These are phyloP conservation scores for Yamadazyma songkhlaensis DNA, from an alignment of 1,139 yeast genomes.

Conservation along the genomic window DNA sequence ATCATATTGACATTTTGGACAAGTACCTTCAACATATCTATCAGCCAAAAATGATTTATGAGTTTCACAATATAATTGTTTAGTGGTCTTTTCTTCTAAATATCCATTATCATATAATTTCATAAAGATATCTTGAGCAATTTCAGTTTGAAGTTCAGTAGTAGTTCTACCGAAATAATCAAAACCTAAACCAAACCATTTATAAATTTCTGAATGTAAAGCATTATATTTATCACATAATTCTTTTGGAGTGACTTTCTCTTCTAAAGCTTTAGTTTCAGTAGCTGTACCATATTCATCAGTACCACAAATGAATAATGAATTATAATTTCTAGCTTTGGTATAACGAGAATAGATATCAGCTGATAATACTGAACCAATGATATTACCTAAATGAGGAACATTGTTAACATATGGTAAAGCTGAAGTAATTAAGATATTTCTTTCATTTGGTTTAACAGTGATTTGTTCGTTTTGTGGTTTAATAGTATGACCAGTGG, in stretches of 20 bases:
- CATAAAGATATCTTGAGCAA: constrained; percentile 89
- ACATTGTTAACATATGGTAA: constrained; percentile 97
- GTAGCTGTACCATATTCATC: constrained; percentile 99
- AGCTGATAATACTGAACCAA: constrained; percentile 92
- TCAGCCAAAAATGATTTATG: constrained; percentile 94
- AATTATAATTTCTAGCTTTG: constrained; percentile 84
- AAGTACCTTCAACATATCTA: constrained; percentile 94
- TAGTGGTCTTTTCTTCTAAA: constrained; percentile 83
- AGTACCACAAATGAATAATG: constrained; percentile 90
- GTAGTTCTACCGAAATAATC: constrained; percentile 97
- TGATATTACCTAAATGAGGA: constrained; percentile 95
- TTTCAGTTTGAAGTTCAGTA: constrained; percentile 85
- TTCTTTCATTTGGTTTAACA: constrained; percentile 71
- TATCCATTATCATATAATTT: constrained; percentile 70
- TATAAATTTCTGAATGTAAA: constrained; percentile 84
- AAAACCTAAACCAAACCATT: constrained; percentile 95
- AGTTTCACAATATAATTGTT: constrained; percentile 85
- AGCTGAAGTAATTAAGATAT: constrained; percentile 89
- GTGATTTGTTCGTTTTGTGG: constrained; percentile 29
- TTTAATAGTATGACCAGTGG: constrained; percentile 38
- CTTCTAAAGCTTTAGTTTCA: constrained; percentile 96
- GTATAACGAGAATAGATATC: constrained; percentile 91
- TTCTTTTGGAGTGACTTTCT: constrained; percentile 80
- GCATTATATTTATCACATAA: constrained; percentile 87
- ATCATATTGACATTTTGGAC: constrained; percentile 91